Base-by-base conservation (phyloP, 2,329 filamentous ascomycete genomes). In the Didymella keratinophila region DNA sequence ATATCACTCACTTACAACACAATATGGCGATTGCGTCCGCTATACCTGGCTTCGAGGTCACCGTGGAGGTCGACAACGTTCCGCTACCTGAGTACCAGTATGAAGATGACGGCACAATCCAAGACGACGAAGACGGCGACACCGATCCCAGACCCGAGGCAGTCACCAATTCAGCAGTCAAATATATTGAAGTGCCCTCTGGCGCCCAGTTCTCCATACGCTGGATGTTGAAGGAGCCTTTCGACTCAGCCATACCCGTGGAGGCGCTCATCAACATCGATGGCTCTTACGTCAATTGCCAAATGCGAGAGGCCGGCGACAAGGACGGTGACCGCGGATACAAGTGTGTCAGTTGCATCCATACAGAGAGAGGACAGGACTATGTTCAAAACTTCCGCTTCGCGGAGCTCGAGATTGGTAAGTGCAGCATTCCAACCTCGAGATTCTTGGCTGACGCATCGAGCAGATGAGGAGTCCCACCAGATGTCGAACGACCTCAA, bases 131-230 rank as follows among this genome's bases (percentile, higher is more conserved):
- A n/a, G n/a, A n/a, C n/a, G n/a, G n/a, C n/a, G n/a, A n/a, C n/a
- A n/a, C n/a, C n/a, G n/a, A n/a, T n/a, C n/a, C n/a, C n/a, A n/a
- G n/a, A n/a, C n/a, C n/a, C n/a, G n/a, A n/a, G 1, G 28, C 30
- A 7, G 3, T 6, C 30, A 6, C 3, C 30, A 4, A 32, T 3
- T 14, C 12, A 14, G 12, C 30, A 32, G 6, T 66, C 3, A 77
- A 71, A 25, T 77, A 76, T 41, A n/a, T 78, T n/a, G 71, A 77
- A 37, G 67, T 69, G 0, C 49, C 36, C 4, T 67, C 70, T 3
- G 70, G 62, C 2, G 62, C 65, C 1, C 43, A 67, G 2, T 74
- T 78, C 48, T 53, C 44, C 14, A 63, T 46, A 49, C 41, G 30
- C 2, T 74, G 1, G 2, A 3, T 10, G 5, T 14, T 63, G 2